Evolutionary conservation across 2,329 filamentous ascomycete species (phyloP), one percentile per base, ranked within the genome.

Genomic region (Diplodia sapinea): DNA sequence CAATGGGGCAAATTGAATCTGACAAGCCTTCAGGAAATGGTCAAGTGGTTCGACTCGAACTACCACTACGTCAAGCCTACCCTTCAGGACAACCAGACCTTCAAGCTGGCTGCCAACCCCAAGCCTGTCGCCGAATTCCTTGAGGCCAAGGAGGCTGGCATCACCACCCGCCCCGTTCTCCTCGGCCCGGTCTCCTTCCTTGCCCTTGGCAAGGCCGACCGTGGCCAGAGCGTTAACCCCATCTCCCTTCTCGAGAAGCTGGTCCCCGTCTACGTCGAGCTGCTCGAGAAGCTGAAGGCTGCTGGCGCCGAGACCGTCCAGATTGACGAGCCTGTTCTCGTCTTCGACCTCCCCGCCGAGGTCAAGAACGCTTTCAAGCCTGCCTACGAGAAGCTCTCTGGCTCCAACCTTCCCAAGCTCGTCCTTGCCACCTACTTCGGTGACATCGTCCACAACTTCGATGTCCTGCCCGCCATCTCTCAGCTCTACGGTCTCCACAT

Each of bases 41-140:
- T 99, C 77, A 99, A 99, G 88, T 99, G 95, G 95, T 99, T 99
- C 81, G 95, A 99, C 88, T 97, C 93, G 73, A 99, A 99, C 91
- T 99, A 99, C 90, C 95, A 98, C 88, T 99, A 99, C 83, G 95
- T 98, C 85, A 98, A 98, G 90, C 95, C 95, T 72, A 97, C 95
- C 71, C 89, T 99, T 74, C 93, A 97, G 84, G 90, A 97, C 85
- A 91, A 92, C 87, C 95, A 99, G 88, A 90, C 87, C 79, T 99
- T 99, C 90, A 94, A 91, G 84, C 92, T 99, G 71, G 83, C 86
- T 70, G 84, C 88, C 74, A 90, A 90, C 82, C 93, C 95, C 81
- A 99, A 99, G 91, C 93, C 95, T 75, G 92, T 99, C 73, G 85
- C 81, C 75, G 92, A 99, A 83, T 99, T 95, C 89, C 87, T 91